Evolutionary conservation across 2,329 filamentous ascomycete genomes (phyloP).

Genomic region (Botryotinia globosa): DNA sequence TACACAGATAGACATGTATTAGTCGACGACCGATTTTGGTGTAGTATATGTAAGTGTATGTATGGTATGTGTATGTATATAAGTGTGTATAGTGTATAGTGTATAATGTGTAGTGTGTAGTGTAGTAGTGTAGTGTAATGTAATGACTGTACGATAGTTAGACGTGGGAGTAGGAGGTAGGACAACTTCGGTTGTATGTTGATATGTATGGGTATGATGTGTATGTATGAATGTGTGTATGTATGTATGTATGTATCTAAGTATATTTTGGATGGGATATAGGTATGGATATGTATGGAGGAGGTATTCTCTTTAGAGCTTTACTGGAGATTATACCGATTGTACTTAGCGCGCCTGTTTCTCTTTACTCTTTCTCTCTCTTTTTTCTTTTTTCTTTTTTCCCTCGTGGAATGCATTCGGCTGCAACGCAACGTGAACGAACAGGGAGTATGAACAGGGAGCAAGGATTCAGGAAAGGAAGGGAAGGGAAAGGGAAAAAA

Average conservation of each 20-base stretch:
- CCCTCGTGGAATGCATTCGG: constrained; percentile 9
- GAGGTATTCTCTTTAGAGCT: neutral
- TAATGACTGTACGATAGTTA: neutral
- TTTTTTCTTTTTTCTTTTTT: neutral
- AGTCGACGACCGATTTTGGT: neutral
- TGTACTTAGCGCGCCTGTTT: constrained; percentile 7
- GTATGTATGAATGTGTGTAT: no score
- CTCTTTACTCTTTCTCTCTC: neutral
- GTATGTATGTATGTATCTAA: neutral
- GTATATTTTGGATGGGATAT: neutral
- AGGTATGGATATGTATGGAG: neutral
- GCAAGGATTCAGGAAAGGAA: neutral
- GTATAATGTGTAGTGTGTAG: neutral
- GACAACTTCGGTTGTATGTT: neutral
- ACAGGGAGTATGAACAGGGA: neutral
- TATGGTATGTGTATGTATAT: neutral
- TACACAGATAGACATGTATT: neutral
- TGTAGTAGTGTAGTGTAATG: neutral
- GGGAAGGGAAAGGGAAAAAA: neutral
- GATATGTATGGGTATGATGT: neutral
- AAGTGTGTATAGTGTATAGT: neutral
- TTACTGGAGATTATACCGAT: constrained; percentile 10
- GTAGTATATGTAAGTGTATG: neutral
- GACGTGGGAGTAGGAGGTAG: neutral
- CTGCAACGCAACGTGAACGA: neutral